Percentiles rank a stretch among this genome's conserved stretches.
These are phyloP conservation scores for Rhazya stricta DNA, from an alignment of 257 asterid genomes.

Conservation along the genomic window DNA sequence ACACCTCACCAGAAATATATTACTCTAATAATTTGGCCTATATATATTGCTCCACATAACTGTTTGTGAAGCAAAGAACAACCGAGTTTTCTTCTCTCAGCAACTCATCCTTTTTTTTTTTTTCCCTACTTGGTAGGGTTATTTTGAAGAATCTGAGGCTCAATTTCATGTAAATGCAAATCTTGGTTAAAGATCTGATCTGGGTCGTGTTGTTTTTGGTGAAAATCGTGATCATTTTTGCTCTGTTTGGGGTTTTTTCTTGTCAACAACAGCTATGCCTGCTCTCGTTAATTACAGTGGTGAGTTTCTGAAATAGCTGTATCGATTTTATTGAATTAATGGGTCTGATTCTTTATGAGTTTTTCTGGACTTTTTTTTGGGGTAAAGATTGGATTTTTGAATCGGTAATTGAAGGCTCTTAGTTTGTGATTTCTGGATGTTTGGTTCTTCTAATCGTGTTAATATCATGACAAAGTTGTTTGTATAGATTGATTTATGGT, in stretches of 20 bases:
- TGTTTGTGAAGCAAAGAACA: slow-evolving; percentile 21
- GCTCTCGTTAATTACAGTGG: slow-evolving; percentile 91
- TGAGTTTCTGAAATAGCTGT: slow-evolving; percentile 32
- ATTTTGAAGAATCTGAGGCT: slow-evolving; percentile 19
- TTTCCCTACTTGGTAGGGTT: slow-evolving; percentile 66
- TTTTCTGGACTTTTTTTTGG: neutral
- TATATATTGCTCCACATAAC: neutral
- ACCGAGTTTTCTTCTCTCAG: slow-evolving; percentile 5
- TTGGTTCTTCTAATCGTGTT: neutral
- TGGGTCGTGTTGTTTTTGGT: slow-evolving; percentile 47
- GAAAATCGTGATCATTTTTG: slow-evolving; percentile 38
- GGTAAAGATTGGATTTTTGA: slow-evolving; percentile 10
- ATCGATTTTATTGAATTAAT: neutral
- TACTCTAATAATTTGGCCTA: neutral
- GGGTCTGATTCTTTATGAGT: neutral
- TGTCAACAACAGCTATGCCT: slow-evolving; percentile 60
- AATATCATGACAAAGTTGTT: neutral
- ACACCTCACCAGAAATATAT: slow-evolving; percentile 40
- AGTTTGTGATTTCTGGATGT: neutral
- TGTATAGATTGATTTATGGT: neutral
- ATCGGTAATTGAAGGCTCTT: neutral
- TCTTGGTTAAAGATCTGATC: slow-evolving; percentile 47
- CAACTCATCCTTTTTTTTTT: slow-evolving; percentile 29
- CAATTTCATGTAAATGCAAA: slow-evolving; percentile 48
- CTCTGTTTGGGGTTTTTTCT: slow-evolving; percentile 47